Evolutionary conservation across 192 early-diverging fungal genomes (phyloP).

Genomic region (Oehlia diaphana): DNA sequence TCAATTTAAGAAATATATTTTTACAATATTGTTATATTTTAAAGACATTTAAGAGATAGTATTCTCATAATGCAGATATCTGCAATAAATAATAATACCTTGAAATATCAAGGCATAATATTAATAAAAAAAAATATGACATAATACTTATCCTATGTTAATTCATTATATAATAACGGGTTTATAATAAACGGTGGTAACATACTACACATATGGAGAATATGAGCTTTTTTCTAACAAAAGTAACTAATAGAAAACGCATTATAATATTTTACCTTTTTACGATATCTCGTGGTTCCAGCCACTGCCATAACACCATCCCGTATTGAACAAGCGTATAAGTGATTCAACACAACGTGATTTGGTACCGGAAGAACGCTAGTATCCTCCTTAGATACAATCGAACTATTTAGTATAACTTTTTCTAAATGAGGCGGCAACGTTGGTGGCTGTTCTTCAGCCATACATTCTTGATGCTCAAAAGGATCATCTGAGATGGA

Average conservation of each 20-base stretch:
- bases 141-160: not conserved
- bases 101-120: too few relatives aligned
- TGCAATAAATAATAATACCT: too few relatives aligned
- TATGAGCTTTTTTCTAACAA: not conserved
- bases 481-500: conserved; percentile 14
- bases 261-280: conserved; percentile 62
- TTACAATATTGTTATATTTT: too few relatives aligned
- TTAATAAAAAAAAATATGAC: too few relatives aligned
- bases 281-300: conserved; percentile 87
- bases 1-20: too few relatives aligned
- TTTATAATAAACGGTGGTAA: conserved; percentile 48
- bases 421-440: conserved; percentile 92
- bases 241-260: not conserved
- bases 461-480: conserved; percentile 25
- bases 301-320: conserved; percentile 95
- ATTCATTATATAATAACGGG: conserved; percentile 33
- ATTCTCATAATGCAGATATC: too few relatives aligned
- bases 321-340: conserved; percentile 94
- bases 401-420: conserved; percentile 81
- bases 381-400: conserved; percentile 76
- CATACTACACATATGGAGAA: conserved; percentile 33
- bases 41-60: too few relatives aligned
- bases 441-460: conserved; percentile 69
- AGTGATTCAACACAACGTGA: conserved; percentile 91
- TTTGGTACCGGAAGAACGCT: conserved; percentile 82